Evolutionary conservation across 768 basidiomycete genomes (phyloP), one percentile per base, ranked within the genome.

Genomic region (Austroboletus festivus): DNA sequence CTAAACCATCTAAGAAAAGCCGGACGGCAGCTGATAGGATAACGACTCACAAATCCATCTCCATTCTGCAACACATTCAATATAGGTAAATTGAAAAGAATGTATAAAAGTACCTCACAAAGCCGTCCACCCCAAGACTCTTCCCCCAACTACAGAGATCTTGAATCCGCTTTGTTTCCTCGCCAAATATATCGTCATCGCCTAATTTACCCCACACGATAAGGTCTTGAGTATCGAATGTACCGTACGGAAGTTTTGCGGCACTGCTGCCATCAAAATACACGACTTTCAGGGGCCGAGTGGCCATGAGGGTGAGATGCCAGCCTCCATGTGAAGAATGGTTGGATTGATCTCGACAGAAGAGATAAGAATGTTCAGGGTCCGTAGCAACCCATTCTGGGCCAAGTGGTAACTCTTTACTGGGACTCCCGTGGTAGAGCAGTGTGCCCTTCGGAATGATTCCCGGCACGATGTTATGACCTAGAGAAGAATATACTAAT

Each of bases 261-360:
- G 73, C 77, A 45, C 77, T 77, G 37, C 62, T 74, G 0, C 79
- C 78, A 42, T 81, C 79, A 38, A 80, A 80, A 52, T 80, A 79
- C 6, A 80, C 47, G 4, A 80, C 57, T 35, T 72, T 74, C 24
- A 80, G 56, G 1, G 74, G 59, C 16, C 62, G 55, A 20, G 56
- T 64, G 15, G 55, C 34, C 9, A 39, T 53, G 3, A 60, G 43
- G 3, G 52, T 51, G 20, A 60, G 28, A 11, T 49, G 47, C 59
- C 59, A 54, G 10, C 58, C 61, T 31, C 19, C n/a, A n/a, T n/a
- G n/a, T n/a, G n/a, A n/a, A n/a, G n/a, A n/a, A n/a, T n/a, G n/a
- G n/a, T n/a, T n/a, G n/a, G n/a, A n/a, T n/a, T n/a, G n/a, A n/a
- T n/a, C n/a, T n/a, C n/a, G n/a, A n/a, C n/a, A n/a, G 53, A 76